Conservation (phyloP, 2,329 filamentous ascomycete species). For the Aspergillus niger region DNA sequence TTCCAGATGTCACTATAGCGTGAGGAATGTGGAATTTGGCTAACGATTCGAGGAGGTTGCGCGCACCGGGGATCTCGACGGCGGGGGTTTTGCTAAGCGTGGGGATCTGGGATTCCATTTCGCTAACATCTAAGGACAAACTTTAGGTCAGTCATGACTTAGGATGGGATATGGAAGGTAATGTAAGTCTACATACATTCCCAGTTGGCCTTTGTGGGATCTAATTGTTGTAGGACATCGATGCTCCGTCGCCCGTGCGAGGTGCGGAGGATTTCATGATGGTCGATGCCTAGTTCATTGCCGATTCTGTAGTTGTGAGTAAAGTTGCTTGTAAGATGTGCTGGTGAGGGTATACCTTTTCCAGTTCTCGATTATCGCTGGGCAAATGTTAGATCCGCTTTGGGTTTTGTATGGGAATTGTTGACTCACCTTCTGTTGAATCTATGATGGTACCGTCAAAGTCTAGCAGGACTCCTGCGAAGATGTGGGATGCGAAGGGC, state of each 20-base stretch:
- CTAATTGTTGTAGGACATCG: neutral
- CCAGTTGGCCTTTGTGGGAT: slow-evolving; percentile 8
- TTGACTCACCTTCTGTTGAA: slow-evolving; percentile 7
- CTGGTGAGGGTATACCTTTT: neutral
- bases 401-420: accelerated
- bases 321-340: neutral
- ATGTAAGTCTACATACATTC: neutral
- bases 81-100: neutral
- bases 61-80: slow-evolving; percentile 7
- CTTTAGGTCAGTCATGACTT: neutral
- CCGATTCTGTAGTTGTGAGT: neutral
- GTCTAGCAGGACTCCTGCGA: slow-evolving; percentile 9
- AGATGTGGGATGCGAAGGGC: neutral
- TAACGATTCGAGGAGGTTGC: slow-evolving; percentile 1
- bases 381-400: neutral
- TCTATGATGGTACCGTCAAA: slow-evolving; percentile 13
- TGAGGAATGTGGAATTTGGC: neutral
- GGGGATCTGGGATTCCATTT: slow-evolving; percentile 7
- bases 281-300: slow-evolving; percentile 5
- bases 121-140: slow-evolving; percentile 4
- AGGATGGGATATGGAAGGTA: neutral
- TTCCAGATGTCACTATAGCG: slow-evolving; percentile 7
- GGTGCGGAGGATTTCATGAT: slow-evolving; percentile 1
- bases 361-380: slow-evolving; percentile 11
- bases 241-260: slow-evolving; percentile 12